Evolutionary conservation across 2,329 filamentous ascomycete genomes (phyloP).

Genomic region (Venturia pyrina): DNA sequence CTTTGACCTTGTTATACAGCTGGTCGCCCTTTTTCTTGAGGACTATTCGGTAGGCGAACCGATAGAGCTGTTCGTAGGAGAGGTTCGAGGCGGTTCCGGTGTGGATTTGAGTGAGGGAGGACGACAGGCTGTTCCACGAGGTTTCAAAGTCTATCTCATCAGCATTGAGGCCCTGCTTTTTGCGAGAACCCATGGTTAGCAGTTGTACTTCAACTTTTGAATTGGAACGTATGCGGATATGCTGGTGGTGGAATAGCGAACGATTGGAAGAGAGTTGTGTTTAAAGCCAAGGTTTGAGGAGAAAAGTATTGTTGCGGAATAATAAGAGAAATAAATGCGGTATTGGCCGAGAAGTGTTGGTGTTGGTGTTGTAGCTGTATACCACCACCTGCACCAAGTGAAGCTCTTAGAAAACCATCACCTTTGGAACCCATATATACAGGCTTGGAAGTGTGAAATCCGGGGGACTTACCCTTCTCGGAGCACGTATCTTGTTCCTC

Average conservation of each 20-base stretch:
- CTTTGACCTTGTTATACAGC: slow-evolving; percentile 70
- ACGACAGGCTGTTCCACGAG: slow-evolving; percentile 67
- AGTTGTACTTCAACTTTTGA: neutral
- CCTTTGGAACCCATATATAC: neutral
- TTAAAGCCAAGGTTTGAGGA: neutral
- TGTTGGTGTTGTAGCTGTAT: neutral
- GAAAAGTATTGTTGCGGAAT: no score
- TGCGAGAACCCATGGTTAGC: neutral
- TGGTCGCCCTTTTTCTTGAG: slow-evolving; percentile 74
- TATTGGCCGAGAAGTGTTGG: neutral
- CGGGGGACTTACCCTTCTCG: slow-evolving; percentile 9
- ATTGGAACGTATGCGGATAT: neutral
- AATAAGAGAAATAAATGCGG: neutral
- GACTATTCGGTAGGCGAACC: slow-evolving; percentile 88
- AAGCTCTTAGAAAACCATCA: neutral
- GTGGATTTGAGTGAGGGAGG: slow-evolving; percentile 79
- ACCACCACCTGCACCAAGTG: neutral
- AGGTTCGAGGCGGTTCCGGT: slow-evolving; percentile 80
- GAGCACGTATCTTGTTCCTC: slow-evolving; percentile 10
- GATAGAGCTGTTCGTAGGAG: slow-evolving; percentile 92
- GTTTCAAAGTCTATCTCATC: slow-evolving; percentile 72
- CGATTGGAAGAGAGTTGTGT: neutral
- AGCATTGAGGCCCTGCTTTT: slow-evolving; percentile 16
- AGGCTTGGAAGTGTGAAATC: neutral
- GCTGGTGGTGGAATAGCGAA: neutral